Evolutionary conservation across 1,284 basidiomycete species (phyloP).

Genomic region (Malassezia pachydermatis): DNA sequence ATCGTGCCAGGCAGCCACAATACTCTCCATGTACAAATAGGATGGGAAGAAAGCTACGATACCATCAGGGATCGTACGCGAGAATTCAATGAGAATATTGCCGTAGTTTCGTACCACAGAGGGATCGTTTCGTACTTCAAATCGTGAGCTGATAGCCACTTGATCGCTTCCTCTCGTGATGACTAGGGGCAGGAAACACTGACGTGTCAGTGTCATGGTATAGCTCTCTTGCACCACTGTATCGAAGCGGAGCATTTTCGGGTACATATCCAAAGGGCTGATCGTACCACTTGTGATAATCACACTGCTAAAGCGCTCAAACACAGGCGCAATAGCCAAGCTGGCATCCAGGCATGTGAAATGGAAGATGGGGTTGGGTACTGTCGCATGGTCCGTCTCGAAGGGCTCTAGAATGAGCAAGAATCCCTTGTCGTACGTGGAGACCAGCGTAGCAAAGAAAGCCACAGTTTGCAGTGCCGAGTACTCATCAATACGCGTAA

Average conservation of each 20-base stretch:
- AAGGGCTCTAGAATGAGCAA: slow-evolving; percentile 94
- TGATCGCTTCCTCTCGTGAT: slow-evolving; percentile 97
- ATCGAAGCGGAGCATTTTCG: slow-evolving; percentile 97
- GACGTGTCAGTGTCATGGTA: slow-evolving; percentile 91
- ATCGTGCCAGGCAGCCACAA: slow-evolving; percentile 98
- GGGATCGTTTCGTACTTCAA: slow-evolving; percentile 97
- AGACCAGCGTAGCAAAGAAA: slow-evolving; percentile 86
- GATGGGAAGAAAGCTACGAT: slow-evolving; percentile 99
- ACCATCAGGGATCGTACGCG: slow-evolving; percentile 95
- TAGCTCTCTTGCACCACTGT: slow-evolving; percentile 95
- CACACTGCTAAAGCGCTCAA: slow-evolving; percentile 94
- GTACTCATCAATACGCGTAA: slow-evolving; percentile 83
- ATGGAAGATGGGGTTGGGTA: slow-evolving; percentile 97
- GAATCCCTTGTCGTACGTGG: slow-evolving; percentile 98
- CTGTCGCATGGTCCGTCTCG: slow-evolving; percentile 95
- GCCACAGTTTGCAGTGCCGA: slow-evolving; percentile 88
- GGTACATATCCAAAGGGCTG: slow-evolving; percentile 98
- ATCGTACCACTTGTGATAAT: slow-evolving; percentile 98
- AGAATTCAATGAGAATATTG: slow-evolving; percentile 93
- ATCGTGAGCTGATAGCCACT: slow-evolving; percentile 95
- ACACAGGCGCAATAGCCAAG: slow-evolving; percentile 92
- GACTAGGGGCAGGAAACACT: slow-evolving; percentile 94
- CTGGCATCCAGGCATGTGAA: slow-evolving; percentile 96
- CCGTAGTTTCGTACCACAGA: slow-evolving; percentile 98
- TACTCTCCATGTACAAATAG: slow-evolving; percentile 99